phyloP scores from a whole-genome alignment of 805 yeast species.

The Candida mattraensis region DNA sequence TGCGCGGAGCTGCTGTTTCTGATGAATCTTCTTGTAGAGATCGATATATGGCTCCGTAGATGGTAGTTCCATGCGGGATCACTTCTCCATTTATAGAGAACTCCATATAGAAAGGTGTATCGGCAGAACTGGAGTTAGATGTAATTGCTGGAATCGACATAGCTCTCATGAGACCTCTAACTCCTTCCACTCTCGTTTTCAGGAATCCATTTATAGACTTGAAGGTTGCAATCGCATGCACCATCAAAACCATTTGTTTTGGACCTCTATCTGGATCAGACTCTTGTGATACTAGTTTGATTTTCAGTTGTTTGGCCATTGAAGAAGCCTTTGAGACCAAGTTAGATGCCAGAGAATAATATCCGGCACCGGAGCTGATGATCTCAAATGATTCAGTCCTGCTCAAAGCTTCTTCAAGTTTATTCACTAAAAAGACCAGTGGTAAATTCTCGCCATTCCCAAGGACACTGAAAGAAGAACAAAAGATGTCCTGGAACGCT shows the following conservation, averaged over 20 bases:
- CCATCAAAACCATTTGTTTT: slow-evolving; percentile 42
- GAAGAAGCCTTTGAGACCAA: slow-evolving; percentile 46
- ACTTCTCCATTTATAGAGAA: slow-evolving; percentile 58
- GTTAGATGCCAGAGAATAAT: slow-evolving; percentile 12
- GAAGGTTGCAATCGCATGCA: slow-evolving; percentile 63
- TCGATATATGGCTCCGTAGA: slow-evolving; percentile 71
- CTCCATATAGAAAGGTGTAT: slow-evolving; percentile 42
- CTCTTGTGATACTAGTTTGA: slow-evolving; percentile 49
- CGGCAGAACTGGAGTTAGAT: slow-evolving; percentile 16
- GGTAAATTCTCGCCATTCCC: slow-evolving; percentile 35
- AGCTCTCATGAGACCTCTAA: slow-evolving; percentile 26
- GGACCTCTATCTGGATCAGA: slow-evolving; percentile 28
- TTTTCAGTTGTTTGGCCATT: slow-evolving; percentile 69
- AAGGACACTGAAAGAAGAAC: slow-evolving; percentile 31
- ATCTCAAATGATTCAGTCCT: slow-evolving; percentile 75
- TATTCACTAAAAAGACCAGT: slow-evolving; percentile 47
- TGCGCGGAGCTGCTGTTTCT: slow-evolving; percentile 43
- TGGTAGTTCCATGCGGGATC: slow-evolving; percentile 65
- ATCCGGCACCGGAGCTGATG: slow-evolving; percentile 42
- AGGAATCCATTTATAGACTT: slow-evolving; percentile 50
- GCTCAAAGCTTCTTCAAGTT: slow-evolving; percentile 71
- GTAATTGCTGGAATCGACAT: slow-evolving; percentile 15
- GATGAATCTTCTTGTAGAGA: slow-evolving; percentile 41
- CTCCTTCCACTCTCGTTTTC: slow-evolving; percentile 39
- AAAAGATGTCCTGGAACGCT: slow-evolving; percentile 47